Conservation (phyloP, 805 yeast genomes). For the Jamesozyma hellenica region DNA sequence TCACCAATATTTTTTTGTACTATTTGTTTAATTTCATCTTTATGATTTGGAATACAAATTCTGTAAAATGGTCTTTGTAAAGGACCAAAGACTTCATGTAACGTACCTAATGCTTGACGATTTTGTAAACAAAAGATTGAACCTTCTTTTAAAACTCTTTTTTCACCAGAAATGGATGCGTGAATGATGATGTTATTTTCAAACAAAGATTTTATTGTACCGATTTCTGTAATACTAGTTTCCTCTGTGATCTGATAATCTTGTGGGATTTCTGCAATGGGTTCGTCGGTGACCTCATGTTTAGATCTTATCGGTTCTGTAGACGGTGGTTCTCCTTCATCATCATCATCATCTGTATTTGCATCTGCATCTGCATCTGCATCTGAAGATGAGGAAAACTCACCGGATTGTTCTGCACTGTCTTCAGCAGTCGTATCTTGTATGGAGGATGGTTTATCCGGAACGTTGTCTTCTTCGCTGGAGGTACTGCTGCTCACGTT, state of each 20-base stretch:
- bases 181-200: conserved; percentile 64
- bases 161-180: conserved; percentile 74
- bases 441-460: no score
- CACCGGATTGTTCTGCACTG: background rate
- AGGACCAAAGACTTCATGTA: conserved; percentile 86
- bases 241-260: conserved; percentile 48
- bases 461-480: no score
- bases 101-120: conserved; percentile 57
- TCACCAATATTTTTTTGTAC: conserved; percentile 38
- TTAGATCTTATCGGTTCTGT: conserved; percentile 67
- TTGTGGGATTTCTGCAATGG: conserved; percentile 56
- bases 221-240: conserved; percentile 64
- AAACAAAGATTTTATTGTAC: conserved; percentile 56
- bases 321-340: conserved; percentile 31
- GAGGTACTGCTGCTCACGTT: conserved; percentile 7
- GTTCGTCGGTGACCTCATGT: conserved; percentile 64
- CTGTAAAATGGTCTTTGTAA: conserved; percentile 73
- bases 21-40: conserved; percentile 8
- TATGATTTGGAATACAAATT: conserved; percentile 41
- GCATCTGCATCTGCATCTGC: conserved; percentile 13
- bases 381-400: conserved; percentile 8
- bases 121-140: conserved; percentile 73
- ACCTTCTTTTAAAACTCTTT: conserved; percentile 68
- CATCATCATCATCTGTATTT: conserved; percentile 13
- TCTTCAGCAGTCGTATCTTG: no score